Percentiles rank a stretch among this genome's conserved stretches.
These are phyloP conservation scores for Epichloe amarillans DNA, from an alignment of 2,329 filamentous ascomycete species.

Conservation along the genomic window DNA sequence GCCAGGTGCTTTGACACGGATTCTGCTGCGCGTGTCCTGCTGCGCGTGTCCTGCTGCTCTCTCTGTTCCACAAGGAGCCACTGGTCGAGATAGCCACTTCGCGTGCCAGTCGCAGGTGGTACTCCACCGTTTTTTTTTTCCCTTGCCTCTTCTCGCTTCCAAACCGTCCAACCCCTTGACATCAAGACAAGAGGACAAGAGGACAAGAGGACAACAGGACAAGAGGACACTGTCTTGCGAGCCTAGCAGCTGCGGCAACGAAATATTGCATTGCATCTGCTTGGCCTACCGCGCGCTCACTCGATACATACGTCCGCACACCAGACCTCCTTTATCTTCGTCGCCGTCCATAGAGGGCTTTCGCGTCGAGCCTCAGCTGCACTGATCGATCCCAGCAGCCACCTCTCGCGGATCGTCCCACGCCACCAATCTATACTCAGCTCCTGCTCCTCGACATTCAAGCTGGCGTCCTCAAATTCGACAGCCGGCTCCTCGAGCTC, in stretches of 20 bases:
- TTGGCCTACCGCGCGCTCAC: too few species aligned
- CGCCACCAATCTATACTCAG: background rate
- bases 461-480: conserved; percentile 37
- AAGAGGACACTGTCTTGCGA: too few species aligned
- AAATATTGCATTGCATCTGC: too few species aligned
- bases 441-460: conserved; percentile 17
- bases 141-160: background rate
- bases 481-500: conserved; percentile 41
- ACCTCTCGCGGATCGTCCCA: background rate
- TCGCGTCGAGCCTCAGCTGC: background rate
- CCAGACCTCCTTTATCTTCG: background rate
- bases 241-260: too few species aligned
- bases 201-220: background rate
- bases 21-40: background rate
- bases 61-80: background rate
- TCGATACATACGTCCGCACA: too few species aligned
- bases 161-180: background rate
- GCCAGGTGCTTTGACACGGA: background rate
- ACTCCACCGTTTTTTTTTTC: background rate
- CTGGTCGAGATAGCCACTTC: background rate
- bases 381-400: conserved; percentile 1
- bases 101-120: background rate
- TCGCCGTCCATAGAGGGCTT: background rate
- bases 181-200: background rate
- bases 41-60: background rate